phyloP scores from a whole-genome alignment of 371 early-diverging fungal genomes.

The Lichtheimia ornata region DNA sequence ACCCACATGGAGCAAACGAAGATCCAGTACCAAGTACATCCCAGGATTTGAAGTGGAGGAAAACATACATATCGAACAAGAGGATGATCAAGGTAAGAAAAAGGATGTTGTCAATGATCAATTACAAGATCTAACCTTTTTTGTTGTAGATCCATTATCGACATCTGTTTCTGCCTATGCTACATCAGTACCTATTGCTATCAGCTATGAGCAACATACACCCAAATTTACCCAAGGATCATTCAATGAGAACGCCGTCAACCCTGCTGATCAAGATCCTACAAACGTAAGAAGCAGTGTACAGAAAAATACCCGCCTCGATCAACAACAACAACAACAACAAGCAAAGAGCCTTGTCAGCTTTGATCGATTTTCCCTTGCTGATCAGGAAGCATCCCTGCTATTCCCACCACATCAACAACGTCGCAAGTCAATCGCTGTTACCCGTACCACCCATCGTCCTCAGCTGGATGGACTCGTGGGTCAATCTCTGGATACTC shows the following conservation, averaged over 20 bases:
- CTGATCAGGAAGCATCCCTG: constrained; percentile 13
- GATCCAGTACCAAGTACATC: constrained; percentile 16
- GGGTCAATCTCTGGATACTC: constrained; percentile 22
- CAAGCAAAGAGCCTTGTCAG: constrained; percentile 4
- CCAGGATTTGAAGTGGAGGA: constrained; percentile 9
- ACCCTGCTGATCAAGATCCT: constrained; percentile 20
- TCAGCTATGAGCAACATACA: constrained; percentile 14
- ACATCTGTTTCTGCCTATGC: constrained; percentile 26
- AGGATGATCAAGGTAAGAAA: constrained; percentile 7
- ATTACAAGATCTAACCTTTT: not conserved
- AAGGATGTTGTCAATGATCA: not conserved
- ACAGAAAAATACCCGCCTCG: not conserved
- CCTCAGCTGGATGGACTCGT: constrained; percentile 15
- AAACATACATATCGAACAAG: not conserved
- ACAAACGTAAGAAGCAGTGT: not conserved
- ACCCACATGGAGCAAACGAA: constrained; percentile 13
- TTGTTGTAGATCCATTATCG: constrained; percentile 9
- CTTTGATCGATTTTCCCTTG: constrained; percentile 16
- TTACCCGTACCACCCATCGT: constrained; percentile 5
- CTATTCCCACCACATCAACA: constrained; percentile 14
- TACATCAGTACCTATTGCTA: constrained; percentile 31
- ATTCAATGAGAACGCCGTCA: constrained; percentile 11
- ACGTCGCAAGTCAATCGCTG: constrained; percentile 21
- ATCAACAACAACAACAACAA: constrained; percentile 1
- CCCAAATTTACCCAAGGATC: not conserved